Conservation (phyloP, 805 yeast genomes). For the Wickerhamomyces hampshirensis region DNA sequence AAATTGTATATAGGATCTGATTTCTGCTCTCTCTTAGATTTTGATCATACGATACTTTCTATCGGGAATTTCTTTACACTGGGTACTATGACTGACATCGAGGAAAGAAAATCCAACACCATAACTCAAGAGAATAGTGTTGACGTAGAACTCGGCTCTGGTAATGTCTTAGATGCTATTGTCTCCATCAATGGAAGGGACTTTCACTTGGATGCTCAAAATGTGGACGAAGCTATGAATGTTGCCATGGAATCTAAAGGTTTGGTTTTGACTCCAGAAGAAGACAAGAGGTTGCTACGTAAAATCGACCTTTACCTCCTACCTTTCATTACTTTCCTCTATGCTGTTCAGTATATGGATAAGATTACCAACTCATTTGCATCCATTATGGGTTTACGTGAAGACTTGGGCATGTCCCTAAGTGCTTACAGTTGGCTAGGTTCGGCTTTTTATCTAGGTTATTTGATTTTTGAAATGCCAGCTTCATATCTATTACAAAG, state of each 20-base stretch:
- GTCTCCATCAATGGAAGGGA: conserved; percentile 14
- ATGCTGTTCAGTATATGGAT: conserved; percentile 56
- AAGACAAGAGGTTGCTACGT: conserved; percentile 32
- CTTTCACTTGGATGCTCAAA: conserved; percentile 9
- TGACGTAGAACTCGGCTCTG: not conserved
- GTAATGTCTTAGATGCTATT: conserved; percentile 5
- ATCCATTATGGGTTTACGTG: conserved; percentile 46
- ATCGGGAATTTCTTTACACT: not conserved
- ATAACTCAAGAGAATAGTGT: not conserved
- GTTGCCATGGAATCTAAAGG: conserved; percentile 32
- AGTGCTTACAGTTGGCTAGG: conserved; percentile 49
- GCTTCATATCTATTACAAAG: conserved; percentile 44
- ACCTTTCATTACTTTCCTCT: conserved; percentile 45
- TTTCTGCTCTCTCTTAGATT: too few species aligned
- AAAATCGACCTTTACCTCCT: conserved; percentile 48
- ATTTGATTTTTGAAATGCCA: conserved; percentile 51
- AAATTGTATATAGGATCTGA: too few species aligned
- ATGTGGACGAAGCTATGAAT: conserved; percentile 42
- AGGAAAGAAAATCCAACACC: not conserved
- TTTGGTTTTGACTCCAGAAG: conserved; percentile 27
- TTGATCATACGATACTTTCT: too few species aligned
- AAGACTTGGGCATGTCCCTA: conserved; percentile 41
- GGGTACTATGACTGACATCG: not conserved
- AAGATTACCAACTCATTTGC: conserved; percentile 45
- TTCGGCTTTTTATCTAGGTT: conserved; percentile 62